These are phyloP conservation scores for Trichothecium roseum DNA, from an alignment of 2,329 filamentous ascomycete species.

Conservation along the genomic window DNA sequence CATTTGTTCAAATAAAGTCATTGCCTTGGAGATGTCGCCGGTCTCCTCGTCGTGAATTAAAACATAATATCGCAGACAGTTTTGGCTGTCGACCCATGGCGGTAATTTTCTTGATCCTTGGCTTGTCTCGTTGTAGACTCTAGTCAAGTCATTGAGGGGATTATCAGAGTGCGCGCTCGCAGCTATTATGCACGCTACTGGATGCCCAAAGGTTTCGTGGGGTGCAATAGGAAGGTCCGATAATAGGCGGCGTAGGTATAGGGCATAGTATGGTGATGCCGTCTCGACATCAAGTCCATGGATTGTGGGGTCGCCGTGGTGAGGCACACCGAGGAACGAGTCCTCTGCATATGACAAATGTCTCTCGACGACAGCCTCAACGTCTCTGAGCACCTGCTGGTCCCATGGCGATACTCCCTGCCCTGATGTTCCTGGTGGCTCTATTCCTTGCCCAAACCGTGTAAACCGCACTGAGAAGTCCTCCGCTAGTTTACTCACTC, in stretches of 20 bases:
- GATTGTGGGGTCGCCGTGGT: slow-evolving; percentile 23
- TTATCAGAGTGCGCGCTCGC: slow-evolving; percentile 80
- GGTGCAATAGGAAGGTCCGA: slow-evolving; percentile 69
- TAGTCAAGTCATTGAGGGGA: slow-evolving; percentile 79
- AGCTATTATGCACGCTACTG: slow-evolving; percentile 86
- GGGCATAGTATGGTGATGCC: slow-evolving; percentile 66
- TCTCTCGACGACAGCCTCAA: slow-evolving; percentile 71
- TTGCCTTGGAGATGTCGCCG: slow-evolving; percentile 85
- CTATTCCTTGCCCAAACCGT: slow-evolving; percentile 51
- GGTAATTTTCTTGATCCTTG: slow-evolving; percentile 65
- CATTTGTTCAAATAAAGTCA: slow-evolving; percentile 93
- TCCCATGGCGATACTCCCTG: slow-evolving; percentile 19
- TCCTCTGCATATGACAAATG: slow-evolving; percentile 70
- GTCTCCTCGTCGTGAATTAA: slow-evolving; percentile 93
- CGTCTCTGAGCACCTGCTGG: slow-evolving; percentile 40
- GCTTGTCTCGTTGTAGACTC: slow-evolving; percentile 76
- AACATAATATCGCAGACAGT: slow-evolving; percentile 80
- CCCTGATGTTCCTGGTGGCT: slow-evolving; percentile 33
- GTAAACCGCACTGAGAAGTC: slow-evolving; percentile 87
- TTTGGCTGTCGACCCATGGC: slow-evolving; percentile 82
- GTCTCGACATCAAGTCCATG: slow-evolving; percentile 34
- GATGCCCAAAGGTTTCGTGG: slow-evolving; percentile 90
- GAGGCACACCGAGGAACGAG: slow-evolving; percentile 28
- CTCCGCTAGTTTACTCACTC: slow-evolving; percentile 71
- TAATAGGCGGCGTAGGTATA: slow-evolving; percentile 75